Evolutionary conservation across 2,329 filamentous ascomycete species (phyloP).

Genomic region (Canariomyces notabilis): DNA sequence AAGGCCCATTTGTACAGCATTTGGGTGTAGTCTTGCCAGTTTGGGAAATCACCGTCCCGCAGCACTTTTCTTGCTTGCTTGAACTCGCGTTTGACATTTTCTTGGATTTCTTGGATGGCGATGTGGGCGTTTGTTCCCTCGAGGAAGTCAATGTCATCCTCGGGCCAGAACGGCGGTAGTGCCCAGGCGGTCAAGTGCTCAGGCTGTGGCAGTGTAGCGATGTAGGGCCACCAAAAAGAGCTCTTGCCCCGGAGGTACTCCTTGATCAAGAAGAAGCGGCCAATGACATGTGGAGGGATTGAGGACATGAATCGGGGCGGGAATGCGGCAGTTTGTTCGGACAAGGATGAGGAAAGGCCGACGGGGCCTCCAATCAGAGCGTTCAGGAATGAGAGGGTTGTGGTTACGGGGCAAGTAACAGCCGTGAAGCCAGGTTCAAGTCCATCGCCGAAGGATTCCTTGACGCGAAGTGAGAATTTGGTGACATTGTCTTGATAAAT

Average conservation of each 20-base stretch:
- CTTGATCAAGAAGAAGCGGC: constrained; percentile 64
- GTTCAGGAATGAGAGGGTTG: constrained; percentile 56
- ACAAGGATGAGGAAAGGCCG: constrained; percentile 18
- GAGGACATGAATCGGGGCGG: constrained; percentile 44
- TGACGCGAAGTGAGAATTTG: constrained; percentile 51
- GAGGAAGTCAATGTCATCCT: constrained; percentile 53
- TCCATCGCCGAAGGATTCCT: constrained; percentile 17
- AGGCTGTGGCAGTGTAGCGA: constrained; percentile 59
- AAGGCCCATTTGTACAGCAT: constrained; percentile 60
- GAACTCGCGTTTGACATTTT: constrained; percentile 43
- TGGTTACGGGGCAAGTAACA: constrained; percentile 47
- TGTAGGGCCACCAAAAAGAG: constrained; percentile 66
- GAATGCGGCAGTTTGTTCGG: constrained; percentile 33
- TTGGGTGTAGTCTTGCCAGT: constrained; percentile 37
- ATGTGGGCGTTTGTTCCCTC: constrained; percentile 50
- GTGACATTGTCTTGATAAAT: constrained; percentile 47
- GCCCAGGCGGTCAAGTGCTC: constrained; percentile 45
- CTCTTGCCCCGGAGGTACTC: constrained; percentile 54
- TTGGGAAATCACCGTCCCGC: constrained; percentile 24
- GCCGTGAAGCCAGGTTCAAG: constrained; percentile 39
- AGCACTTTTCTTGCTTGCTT: constrained; percentile 39
- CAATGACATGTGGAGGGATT: constrained; percentile 54
- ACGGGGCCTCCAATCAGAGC: constrained; percentile 36
- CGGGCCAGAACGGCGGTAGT: constrained; percentile 60
- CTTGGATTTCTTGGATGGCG: constrained; percentile 44